Percentiles rank a stretch among this genome's conserved stretches.
These are phyloP conservation scores for Xylaria nigripes DNA, from an alignment of 495 filamentous ascomycete species.

Conservation along the genomic window DNA sequence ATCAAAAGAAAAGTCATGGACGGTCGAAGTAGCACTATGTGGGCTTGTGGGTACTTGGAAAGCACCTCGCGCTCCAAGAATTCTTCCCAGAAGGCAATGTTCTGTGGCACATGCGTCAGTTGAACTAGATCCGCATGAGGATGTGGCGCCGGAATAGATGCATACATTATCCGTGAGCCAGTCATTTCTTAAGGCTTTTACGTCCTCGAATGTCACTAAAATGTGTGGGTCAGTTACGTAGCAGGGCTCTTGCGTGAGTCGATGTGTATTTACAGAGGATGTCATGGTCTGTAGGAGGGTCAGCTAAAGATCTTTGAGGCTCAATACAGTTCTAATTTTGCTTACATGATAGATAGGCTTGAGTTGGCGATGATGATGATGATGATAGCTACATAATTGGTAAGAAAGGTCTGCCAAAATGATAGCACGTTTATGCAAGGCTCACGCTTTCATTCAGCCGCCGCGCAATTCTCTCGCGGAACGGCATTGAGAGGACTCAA, in stretches of 20 bases:
- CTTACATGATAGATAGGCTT: constrained; percentile 39
- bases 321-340: neutral
- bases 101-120: constrained; percentile 37
- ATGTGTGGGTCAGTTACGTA: constrained; percentile 9
- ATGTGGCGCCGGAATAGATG: neutral
- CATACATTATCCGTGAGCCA: constrained; percentile 98
- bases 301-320: constrained; percentile 3
- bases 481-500: constrained; percentile 18
- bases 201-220: constrained; percentile 57
- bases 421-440: constrained; percentile 8
- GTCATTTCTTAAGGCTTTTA: constrained; percentile 79
- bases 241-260: neutral
- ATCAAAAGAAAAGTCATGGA: constrained; percentile 91
- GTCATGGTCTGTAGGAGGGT: constrained; percentile 30
- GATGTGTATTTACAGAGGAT: constrained; percentile 33
- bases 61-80: constrained; percentile 88
- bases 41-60: constrained; percentile 59
- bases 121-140: neutral
- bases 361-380: constrained; percentile 28
- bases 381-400: constrained; percentile 20
- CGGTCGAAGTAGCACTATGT: constrained; percentile 87
- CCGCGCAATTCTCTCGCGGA: constrained; percentile 22
- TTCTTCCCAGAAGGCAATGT: constrained; percentile 97
- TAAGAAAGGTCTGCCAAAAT: constrained; percentile 15
- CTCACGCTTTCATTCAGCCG: constrained; percentile 26